Base-by-base conservation (phyloP, 2,329 filamentous ascomycete species). In the Biscogniauxia mediterranea region DNA sequence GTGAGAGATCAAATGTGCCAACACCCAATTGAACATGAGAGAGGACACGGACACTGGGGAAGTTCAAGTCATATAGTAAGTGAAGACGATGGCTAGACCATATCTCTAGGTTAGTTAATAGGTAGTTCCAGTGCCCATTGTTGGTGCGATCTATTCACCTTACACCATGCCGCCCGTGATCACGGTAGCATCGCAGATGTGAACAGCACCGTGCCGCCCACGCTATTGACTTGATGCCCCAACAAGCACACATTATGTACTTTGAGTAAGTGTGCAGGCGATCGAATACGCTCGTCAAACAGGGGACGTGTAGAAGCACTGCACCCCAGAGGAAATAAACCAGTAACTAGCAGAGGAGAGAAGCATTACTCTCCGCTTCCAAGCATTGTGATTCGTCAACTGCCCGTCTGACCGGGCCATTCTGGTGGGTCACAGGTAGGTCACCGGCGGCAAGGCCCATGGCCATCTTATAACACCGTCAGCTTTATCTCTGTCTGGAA, bases 331-430 rank as follows among this genome's bases (percentile, higher is more conserved):
- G 25, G 23, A 21, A 54, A 23, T 19, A 52, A 61, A 20, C 65
- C 61, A 66, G 64, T 69, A 5, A 55, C 52, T 26, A 55, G 51
- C 25, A 13, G 13, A 9, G 21, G 38, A 20, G 52, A n/a, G 52
- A 54, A 53, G 38, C 21, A 46, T n/a, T 63, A 55, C 55, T 52
- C 53, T 17, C 38, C 38, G 17, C 15, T 28, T 32, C 50, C 60
- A 60, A 61, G 61, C 58, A 53, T 55, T 64, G 57, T 69, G 68
- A 68, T 71, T 71, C 65, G 69, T 56, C 64, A 62, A 64, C 38
- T 46, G 38, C 38, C 38, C 38, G 38, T 46, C 17, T 5, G 38
- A n/a, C 38, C 38, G 38, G 38, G 38, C 7, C 38, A n/a, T 25
- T 52, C 38, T 25, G 61, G 64, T 60, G 65, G 64, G 64, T 61